Conservation (phyloP, 345 rosid species). For the Alliaria petiolata region DNA sequence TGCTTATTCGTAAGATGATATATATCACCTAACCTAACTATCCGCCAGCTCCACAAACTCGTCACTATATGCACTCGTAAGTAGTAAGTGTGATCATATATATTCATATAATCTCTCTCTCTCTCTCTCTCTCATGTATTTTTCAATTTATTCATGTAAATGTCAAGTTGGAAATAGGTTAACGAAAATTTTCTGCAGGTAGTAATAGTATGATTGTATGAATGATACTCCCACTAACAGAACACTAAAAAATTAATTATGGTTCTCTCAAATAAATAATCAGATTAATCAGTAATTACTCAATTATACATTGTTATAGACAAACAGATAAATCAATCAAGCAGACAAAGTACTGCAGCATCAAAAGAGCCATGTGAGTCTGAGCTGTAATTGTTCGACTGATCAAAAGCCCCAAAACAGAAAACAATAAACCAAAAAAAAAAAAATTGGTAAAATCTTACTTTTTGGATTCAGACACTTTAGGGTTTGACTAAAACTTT, state of each 20-base stretch:
- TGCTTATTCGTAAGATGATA: too few species aligned
- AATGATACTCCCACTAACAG: neutral
- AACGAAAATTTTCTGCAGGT: neutral
- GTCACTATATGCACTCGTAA: too few species aligned
- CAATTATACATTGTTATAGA: neutral
- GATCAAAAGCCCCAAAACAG: conserved; percentile 28
- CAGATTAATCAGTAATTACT: neutral
- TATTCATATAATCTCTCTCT: neutral
- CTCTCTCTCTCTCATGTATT: neutral
- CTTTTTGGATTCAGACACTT: conserved; percentile 30
- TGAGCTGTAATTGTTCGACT: conserved; percentile 39
- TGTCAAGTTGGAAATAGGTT: neutral
- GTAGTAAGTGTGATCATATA: neutral
- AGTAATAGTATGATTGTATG: too few species aligned
- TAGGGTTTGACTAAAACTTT: conserved; percentile 28
- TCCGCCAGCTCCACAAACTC: too few species aligned
- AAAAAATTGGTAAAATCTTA: conserved; percentile 6
- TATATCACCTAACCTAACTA: too few species aligned
- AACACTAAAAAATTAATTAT: neutral
- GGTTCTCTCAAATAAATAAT: neutral
- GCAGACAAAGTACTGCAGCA: conserved; percentile 23
- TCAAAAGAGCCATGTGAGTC: conserved; percentile 40
- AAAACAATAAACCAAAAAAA: neutral
- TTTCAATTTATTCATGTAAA: neutral
- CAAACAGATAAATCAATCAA: conserved; percentile 9